Evolutionary conservation across 345 rosid species (phyloP), one percentile per base, ranked within the genome.

Genomic region (Heritiera fomes): DNA sequence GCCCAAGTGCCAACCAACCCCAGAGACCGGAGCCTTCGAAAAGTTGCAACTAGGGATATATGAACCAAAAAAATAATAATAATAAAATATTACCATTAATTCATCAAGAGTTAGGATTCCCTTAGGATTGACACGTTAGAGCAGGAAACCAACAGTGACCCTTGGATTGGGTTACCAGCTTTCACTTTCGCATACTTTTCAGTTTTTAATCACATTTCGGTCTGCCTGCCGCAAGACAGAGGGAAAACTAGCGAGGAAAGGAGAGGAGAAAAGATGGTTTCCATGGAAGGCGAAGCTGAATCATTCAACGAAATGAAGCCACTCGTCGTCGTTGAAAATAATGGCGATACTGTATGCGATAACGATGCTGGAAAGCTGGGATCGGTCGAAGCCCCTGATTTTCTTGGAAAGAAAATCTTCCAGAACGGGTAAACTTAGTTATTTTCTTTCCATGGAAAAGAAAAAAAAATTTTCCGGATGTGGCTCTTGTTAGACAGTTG

Each of bases 361-460:
- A 40, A 83, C 49, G 82, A 47, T 40, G 79, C 65, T 49, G 83
- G 32, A 2, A 71, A 82, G 41, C 79, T 56, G 73, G 90, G 88
- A 88, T 86, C 87, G 73, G 77, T 43, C 15, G 85, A 71, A 64
- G 68, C 60, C 77, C 67, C 62, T 46, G 86, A 75, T 71, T 78
- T 75, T 38, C 77, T 79, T 40, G 52, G 52, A 34, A 86, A 79
- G 75, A 38, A 86, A 64, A 67, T 50, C 18, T 56, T 69, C 73
- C 75, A 50, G 5, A 86, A 82, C 88, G 47, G 80, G 81, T 61
- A 30, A 46, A 52, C 4, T 56, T 53, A 8, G 41, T 28, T 78
- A 18, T 23, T 0, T 62, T 76, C 45, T 8, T 5, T 43, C 13
- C 13, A 1, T 32, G 30, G 41, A 70, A 73, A 77, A 58, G 56